Evolutionary conservation across 2,329 filamentous ascomycete genomes (phyloP), one percentile per base, ranked within the genome.

Genomic region (Colletotrichum cuscutae): DNA sequence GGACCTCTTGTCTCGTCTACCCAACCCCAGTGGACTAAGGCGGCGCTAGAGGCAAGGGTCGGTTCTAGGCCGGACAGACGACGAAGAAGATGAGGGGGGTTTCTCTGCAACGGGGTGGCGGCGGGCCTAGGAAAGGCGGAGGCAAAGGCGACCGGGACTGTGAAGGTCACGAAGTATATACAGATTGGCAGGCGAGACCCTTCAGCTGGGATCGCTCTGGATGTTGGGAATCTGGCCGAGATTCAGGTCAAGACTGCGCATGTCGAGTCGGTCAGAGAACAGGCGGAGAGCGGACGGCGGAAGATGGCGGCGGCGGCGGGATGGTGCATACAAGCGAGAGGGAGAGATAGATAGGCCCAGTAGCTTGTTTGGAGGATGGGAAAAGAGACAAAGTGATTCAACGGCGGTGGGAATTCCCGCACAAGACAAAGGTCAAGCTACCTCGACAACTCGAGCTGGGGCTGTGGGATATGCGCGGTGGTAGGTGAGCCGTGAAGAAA

Each of bases 161-260:
- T 8, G 19, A 46, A 24, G 26, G 49, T 22, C 46, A 22, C 13
- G 22, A 49, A 24, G 24, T 63, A 63, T 63, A n/a, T 15, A 42
- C 64, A 49, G 15, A 37, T 49, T 49, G 37, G 37, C 19, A 5
- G 24, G 54, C 46, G 54, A 13, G 13, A 49, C 0, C 42, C 24
- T 35, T 72, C 65, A 69, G n/a, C 46, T 72, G 32, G 65, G 59
- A 30, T 56, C 54, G 26, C 52, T 59, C 42, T 54, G 22, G 42
- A 37, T 54, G 59, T 54, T 56, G 65, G 54, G 15, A 32, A 42
- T 26, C 32, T 69, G 59, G 19, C 59, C 65, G 46, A 72, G 59
- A 35, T 26, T 69, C 42, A 37, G 65, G 60, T 54, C 42, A 65
- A 26, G 54, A 60, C 53, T 69, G 59, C 59, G 70, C 70, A 69